Percentiles rank a stretch among this genome's conserved stretches.
Evolutionary conservation across 495 filamentous ascomycete species (phyloP).

Genomic region (Cercophora sp.): DNA sequence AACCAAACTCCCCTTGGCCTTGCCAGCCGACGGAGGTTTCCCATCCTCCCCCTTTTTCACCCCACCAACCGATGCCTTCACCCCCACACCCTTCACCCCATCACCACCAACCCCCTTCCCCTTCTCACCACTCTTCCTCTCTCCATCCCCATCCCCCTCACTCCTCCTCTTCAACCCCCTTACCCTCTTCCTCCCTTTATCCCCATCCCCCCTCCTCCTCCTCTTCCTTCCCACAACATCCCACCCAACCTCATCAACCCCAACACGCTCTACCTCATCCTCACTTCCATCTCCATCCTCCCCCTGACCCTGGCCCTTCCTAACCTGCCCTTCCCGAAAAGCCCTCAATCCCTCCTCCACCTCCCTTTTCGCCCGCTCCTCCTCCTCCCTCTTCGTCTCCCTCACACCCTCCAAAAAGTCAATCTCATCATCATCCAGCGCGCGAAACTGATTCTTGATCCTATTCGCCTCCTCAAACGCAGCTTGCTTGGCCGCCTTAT

Average conservation of each 20-base stretch:
- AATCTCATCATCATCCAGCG: conserved; percentile 89
- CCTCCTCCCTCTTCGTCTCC: conserved; percentile 64
- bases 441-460: conserved; percentile 89
- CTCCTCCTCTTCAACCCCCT: conserved; percentile 7
- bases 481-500: conserved; percentile 96
- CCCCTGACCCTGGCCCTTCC: conserved; percentile 21
- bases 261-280: not conserved
- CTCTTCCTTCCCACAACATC: conserved; percentile 22
- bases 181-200: conserved; percentile 8
- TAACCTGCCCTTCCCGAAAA: conserved; percentile 54
- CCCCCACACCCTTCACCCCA: conserved; percentile 14
- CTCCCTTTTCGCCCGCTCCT: conserved; percentile 69
- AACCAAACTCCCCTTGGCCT: conserved; percentile 20
- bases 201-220: conserved; percentile 14
- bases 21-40: conserved; percentile 16
- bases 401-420: conserved; percentile 82
- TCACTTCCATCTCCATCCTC: conserved; percentile 11
- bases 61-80: not conserved
- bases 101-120: conserved; percentile 3
- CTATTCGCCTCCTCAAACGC: conserved; percentile 87
- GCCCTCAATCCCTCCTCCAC: conserved; percentile 65
- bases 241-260: conserved; percentile 25
- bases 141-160: conserved; percentile 7
- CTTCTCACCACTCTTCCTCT: conserved; percentile 12
- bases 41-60: conserved; percentile 17